Percentiles rank a stretch among this genome's conserved stretches.
Evolutionary conservation across 495 filamentous ascomycete species (phyloP).

Genomic region (Aspergillus bertholletiae): DNA sequence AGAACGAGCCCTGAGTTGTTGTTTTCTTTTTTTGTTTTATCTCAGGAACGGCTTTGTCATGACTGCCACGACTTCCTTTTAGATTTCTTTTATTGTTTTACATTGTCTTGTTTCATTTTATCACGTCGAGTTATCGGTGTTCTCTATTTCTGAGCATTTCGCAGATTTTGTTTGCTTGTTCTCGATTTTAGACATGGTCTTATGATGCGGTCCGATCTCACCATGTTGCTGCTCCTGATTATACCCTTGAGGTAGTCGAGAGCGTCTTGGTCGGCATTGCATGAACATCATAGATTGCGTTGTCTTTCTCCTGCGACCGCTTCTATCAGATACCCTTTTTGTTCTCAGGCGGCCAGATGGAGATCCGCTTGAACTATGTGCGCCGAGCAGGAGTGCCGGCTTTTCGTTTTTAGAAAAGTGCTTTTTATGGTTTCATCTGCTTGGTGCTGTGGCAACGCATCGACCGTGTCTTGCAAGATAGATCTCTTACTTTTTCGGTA

Average conservation of each 20-base stretch:
- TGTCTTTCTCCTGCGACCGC: conserved; percentile 54
- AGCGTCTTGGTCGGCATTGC: conserved; percentile 50
- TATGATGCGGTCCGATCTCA: conserved; percentile 42
- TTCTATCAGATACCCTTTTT: conserved; percentile 59
- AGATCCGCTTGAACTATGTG: conserved; percentile 43
- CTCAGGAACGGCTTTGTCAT: conserved; percentile 50
- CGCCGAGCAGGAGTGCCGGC: conserved; percentile 40
- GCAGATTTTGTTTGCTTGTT: conserved; percentile 31
- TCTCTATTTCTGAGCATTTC: conserved; percentile 27
- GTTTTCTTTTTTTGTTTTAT: conserved; percentile 35
- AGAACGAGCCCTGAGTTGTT: conserved; percentile 46
- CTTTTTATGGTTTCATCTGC: conserved; percentile 44
- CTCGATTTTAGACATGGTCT: conserved; percentile 41
- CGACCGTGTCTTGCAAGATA: conserved; percentile 43
- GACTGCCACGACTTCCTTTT: conserved; percentile 44
- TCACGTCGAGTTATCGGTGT: conserved; percentile 25
- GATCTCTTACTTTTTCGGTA: conserved; percentile 50
- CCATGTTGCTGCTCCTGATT: conserved; percentile 34
- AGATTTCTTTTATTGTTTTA: conserved; percentile 20
- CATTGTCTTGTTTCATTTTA: conserved; percentile 18
- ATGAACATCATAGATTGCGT: conserved; percentile 80
- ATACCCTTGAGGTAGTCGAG: conserved; percentile 29
- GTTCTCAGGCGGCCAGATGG: conserved; percentile 38
- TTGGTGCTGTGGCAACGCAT: conserved; percentile 42
- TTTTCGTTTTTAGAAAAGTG: conserved; percentile 41